Conservation (phyloP, 2,329 filamentous ascomycete species). For the Fusarium newnesense region DNA sequence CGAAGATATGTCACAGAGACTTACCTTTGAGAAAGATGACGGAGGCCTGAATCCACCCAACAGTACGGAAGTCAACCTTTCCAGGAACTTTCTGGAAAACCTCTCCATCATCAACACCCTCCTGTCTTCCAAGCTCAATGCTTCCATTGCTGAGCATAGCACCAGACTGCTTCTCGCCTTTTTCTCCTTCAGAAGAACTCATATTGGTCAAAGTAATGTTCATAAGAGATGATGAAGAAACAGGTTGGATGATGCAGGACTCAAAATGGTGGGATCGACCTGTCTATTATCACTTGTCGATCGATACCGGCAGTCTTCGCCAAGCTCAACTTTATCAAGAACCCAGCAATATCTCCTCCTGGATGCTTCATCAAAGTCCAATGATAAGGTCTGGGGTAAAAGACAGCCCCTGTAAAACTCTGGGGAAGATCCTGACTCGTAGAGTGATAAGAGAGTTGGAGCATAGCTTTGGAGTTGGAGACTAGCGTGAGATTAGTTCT, state of each 20-base stretch:
- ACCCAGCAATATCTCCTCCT: background rate
- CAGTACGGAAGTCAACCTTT: conserved; percentile 58
- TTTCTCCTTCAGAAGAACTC: conserved; percentile 18
- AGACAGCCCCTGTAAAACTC: conserved; percentile 8
- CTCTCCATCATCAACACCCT: conserved; percentile 48
- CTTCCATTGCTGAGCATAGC: conserved; percentile 21
- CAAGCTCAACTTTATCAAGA: conserved; percentile 13
- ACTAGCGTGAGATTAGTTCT: background rate
- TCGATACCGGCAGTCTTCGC: background rate
- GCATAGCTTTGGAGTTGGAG: conserved; percentile 17
- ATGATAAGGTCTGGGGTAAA: conserved; percentile 26
- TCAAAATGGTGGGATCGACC: background rate
- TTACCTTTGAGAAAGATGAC: conserved; percentile 59
- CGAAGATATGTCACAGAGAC: background rate
- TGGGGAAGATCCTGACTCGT: conserved; percentile 19
- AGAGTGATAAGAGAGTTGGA: conserved; percentile 21
- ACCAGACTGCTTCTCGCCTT: conserved; percentile 18
- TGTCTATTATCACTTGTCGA: conserved; percentile 15
- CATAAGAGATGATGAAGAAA: background rate
- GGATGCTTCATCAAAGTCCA: background rate
- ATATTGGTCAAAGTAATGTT: conserved; percentile 9
- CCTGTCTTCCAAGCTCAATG: conserved; percentile 34
- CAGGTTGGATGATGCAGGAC: background rate
- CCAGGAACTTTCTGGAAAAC: conserved; percentile 58
- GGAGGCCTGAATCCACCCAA: conserved; percentile 58